Base-by-base conservation (phyloP, 768 basidiomycete genomes). In the Cystofilobasidium macerans region DNA sequence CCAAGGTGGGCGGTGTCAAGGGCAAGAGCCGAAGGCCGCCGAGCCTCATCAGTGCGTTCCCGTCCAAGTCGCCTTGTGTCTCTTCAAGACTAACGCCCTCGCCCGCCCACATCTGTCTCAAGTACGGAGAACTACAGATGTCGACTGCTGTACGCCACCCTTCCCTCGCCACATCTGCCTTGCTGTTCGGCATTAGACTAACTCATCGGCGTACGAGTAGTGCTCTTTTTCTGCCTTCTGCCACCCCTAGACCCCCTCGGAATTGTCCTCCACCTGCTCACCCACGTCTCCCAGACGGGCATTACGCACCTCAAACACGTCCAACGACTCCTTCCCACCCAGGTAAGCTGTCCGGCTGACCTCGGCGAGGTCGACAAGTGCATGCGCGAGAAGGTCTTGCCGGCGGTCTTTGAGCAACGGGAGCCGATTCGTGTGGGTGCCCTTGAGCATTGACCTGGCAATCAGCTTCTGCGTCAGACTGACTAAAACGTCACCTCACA, bases 1-100 rank as follows among this genome's bases (percentile, higher is more conserved):
- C 79, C 61, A 59, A 54, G 24, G 57, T 32, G 8, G 36, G 36
- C 36, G 36, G 36, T 38, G 36, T 14, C 36, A 38, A 38, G 36
- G 36, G 36, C 36, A 7, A 7, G 7, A 54, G 32, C 28, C 51
- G n/a, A n/a, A n/a, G 51, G 5, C 51, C 51, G 30, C 51, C 51
- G 26, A 6, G 7, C 7, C 51, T 54, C 28, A 32, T 54, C 51
- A 32, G 51, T 54, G 16, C 30, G 51, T 54, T 30, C 30, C 26
- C 30, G 26, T 54, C 51, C 3, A 8, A 5, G 4, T 3, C 24
- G 3, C 28, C 11, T 26, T 51, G 24, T 4, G 2, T 26, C 42
- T 20, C 42, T 18, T 7, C 9, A 30, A 51, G 48, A 3, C 48
- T 51, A 2, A 26, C 42, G 9, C 14, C 42, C 22, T 43, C 42